phyloP scores from a whole-genome alignment of 352 stramenopile species.

The Pythium phragmiticola region DNA sequence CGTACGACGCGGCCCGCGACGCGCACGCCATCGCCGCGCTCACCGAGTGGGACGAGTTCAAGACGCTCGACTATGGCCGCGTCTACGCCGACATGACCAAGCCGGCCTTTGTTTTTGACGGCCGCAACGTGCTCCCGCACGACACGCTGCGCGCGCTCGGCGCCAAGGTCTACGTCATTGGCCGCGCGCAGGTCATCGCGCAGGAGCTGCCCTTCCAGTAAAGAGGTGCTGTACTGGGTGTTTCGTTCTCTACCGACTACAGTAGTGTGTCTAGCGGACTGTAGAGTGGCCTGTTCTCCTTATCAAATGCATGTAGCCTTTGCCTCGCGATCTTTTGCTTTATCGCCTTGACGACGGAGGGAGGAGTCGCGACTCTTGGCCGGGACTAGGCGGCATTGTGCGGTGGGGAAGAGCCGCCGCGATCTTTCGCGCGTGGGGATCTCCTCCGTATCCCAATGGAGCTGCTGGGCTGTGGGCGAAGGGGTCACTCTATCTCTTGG shows the following conservation, averaged over 20 bases:
- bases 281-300: no score
- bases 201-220: conserved; percentile 62
- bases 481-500: no score
- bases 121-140: conserved; percentile 96
- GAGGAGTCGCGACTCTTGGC: conserved; percentile 3
- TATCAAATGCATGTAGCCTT: no score
- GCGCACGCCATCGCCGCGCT: conserved; percentile 93
- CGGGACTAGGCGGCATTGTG: conserved; percentile 6
- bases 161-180: conserved; percentile 98
- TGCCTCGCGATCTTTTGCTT: background rate
- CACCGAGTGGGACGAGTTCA: conserved; percentile 99
- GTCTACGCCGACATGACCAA: conserved; percentile 98
- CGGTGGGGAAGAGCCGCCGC: conserved; percentile 2
- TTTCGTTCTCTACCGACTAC: no score
- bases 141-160: conserved; percentile 92
- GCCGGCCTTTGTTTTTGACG: conserved; percentile 99
- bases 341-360: background rate
- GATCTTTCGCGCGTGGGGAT: background rate
- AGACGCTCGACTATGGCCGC: conserved; percentile 94
- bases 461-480: no score
- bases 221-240: background rate
- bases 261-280: no score
- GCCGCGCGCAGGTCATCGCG: conserved; percentile 70
- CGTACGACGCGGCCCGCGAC: conserved; percentile 92
- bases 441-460: no score